Conservation (phyloP, 1,284 basidiomycete species). For the Coriolopsis trogii region DNA sequence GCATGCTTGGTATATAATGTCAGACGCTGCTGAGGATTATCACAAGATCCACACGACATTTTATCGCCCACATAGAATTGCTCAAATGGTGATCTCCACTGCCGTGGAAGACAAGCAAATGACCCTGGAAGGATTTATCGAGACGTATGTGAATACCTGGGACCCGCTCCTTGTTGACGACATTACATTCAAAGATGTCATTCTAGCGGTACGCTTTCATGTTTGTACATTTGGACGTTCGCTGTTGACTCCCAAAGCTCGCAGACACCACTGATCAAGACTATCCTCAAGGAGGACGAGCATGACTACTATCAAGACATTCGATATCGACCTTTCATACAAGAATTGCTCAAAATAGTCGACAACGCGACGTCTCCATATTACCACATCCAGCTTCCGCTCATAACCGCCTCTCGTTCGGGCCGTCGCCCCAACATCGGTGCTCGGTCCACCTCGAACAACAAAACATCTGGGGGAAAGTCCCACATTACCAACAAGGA, state of each 20-base stretch:
- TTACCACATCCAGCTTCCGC: too few species aligned
- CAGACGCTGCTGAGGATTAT: conserved; percentile 49
- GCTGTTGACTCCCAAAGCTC: too few species aligned
- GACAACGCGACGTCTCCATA: too few species aligned
- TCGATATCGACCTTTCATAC: too few species aligned
- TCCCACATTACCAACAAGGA: conserved; percentile 55
- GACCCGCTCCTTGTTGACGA: conserved; percentile 16
- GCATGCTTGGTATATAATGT: conserved; percentile 62
- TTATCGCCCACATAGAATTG: conserved; percentile 49
- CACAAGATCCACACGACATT: conserved; percentile 47
- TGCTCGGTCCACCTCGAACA: neutral
- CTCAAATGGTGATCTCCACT: conserved; percentile 43
- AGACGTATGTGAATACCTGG: conserved; percentile 10
- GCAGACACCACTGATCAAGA: too few species aligned
- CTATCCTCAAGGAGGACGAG: too few species aligned
- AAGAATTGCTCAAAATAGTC: too few species aligned
- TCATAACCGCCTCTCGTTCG: too few species aligned
- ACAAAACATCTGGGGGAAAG: neutral
- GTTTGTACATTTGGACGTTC: neutral
- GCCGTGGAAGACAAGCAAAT: conserved; percentile 21
- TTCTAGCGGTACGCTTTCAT: conserved; percentile 15
- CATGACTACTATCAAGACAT: too few species aligned
- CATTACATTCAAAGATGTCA: conserved; percentile 9
- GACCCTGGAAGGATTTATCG: conserved; percentile 15
- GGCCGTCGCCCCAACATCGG: neutral